Base-by-base conservation (phyloP, 108 stramenopile genomes). In the Mediolabrus comicus region DNA sequence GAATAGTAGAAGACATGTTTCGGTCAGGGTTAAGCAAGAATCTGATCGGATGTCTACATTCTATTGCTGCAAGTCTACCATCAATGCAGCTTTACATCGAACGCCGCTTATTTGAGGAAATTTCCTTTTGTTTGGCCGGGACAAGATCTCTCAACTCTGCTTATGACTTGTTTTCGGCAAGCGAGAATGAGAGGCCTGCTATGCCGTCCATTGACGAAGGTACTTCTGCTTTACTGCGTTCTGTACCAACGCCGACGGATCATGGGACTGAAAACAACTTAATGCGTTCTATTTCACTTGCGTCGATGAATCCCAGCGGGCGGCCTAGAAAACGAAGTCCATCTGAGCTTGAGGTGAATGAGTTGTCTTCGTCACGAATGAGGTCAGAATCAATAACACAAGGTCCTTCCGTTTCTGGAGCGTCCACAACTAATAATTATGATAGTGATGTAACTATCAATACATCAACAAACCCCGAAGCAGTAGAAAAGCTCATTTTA, bases 1-100 rank as follows among this genome's bases (percentile, higher is more conserved):
- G 62, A 9, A 67, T 98, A 13, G 76, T 98, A 14, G 95, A 97
- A 46, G 86, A 92, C 46, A 93, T 98, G 84, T 98, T 99, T 72
- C 59, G 80, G 46, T 82, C 89, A 17, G 97, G 98, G 0, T 66
- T 99, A 39, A 87, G 85, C 62, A 83, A 86, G 38, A 74, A 90
- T 41, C 85, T 99, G 53, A 97, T 98, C 52, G 69, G 88, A 27
- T 94, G 96, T 27, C 68, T 99, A 4, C 77, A 87, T 25, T 91
- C 92, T 6, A 87, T 99, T 53, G 83, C 87, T 6, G 52, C 73
- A 39, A 74, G 81, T 62, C 53, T 97, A 5, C 98, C 98, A 7
- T 84, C 87, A 22, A 66, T 86, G 53, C 67, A 71, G 27, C 26
- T 34, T 55, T 81, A 62, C 24, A 90, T 98, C 24, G 88, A 96